Evolutionary conservation across 2,329 filamentous ascomycete species (phyloP).

Genomic region (Ceratocystis huliohia): DNA sequence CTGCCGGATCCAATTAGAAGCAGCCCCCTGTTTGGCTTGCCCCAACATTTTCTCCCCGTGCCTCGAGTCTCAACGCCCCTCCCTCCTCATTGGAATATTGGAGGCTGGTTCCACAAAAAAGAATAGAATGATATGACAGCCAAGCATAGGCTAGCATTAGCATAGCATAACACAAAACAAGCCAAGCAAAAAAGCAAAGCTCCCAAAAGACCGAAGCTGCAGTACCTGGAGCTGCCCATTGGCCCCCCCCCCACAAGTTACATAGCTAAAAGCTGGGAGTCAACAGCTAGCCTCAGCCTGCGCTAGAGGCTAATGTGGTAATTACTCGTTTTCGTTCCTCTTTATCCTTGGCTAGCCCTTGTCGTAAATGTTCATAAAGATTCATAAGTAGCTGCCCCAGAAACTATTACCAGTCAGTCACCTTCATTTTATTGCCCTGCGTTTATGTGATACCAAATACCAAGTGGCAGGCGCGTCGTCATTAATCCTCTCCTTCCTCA

Average conservation of each 20-base stretch:
- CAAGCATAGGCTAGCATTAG: constrained; percentile 9
- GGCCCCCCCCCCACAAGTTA: neutral
- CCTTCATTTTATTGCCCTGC: neutral
- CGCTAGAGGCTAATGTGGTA: neutral
- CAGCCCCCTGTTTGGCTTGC: constrained; percentile 10
- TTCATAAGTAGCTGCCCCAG: neutral
- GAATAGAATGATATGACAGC: neutral
- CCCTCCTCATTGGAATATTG: neutral
- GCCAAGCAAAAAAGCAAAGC: neutral
- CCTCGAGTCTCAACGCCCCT: neutral
- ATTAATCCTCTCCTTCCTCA: constrained; percentile 7
- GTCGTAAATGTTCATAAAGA: no score
- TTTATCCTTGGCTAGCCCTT: neutral
- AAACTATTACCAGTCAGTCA: neutral
- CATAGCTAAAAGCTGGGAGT: no score
- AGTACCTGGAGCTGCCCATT: neutral
- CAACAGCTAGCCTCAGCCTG: neutral
- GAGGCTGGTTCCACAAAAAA: neutral
- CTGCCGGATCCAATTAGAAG: neutral
- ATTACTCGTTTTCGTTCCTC: neutral
- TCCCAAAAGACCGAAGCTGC: neutral
- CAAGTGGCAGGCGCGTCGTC: neutral
- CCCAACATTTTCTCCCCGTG: neutral
- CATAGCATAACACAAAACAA: constrained; percentile 5
- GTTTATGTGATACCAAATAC: constrained; percentile 14